Conservation (phyloP, 768 basidiomycete genomes). For the Crepidotus variabilis region DNA sequence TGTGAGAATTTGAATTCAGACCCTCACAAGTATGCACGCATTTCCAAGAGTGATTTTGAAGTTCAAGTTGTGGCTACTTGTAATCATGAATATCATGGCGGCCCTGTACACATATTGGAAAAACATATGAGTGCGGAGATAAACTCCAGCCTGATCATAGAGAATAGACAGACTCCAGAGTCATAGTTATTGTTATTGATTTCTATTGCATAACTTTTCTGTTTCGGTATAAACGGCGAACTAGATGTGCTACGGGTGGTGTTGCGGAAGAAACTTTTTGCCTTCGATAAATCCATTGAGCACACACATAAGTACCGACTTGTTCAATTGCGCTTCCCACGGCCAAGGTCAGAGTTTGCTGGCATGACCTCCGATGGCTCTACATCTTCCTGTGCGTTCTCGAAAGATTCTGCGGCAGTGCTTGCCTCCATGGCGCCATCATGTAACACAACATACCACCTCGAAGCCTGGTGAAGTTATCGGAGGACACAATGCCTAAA, state of each 20-base stretch:
- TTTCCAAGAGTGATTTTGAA: constrained; percentile 19
- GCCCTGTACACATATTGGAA: constrained; percentile 7
- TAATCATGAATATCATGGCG: constrained; percentile 14
- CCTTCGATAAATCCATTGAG: constrained; percentile 4
- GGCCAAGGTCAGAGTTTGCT: too few relatives aligned
- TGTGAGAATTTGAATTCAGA: neutral
- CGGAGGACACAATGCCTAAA: too few relatives aligned
- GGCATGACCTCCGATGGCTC: too few relatives aligned
- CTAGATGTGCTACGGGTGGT: constrained; percentile 10
- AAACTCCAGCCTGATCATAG: constrained; percentile 13
- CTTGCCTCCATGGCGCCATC: too few relatives aligned
- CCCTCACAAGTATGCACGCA: constrained; percentile 9
- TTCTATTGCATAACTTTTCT: constrained; percentile 4
- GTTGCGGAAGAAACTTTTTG: constrained; percentile 12
- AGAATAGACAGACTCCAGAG: constrained; percentile 17
- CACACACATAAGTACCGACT: neutral
- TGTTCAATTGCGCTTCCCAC: too few relatives aligned
- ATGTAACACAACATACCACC: too few relatives aligned
- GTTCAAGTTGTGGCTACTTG: constrained; percentile 8
- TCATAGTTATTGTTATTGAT: constrained; percentile 11
- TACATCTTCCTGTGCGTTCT: too few relatives aligned
- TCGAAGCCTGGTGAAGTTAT: too few relatives aligned
- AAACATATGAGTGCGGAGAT: neutral
- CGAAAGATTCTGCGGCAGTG: too few relatives aligned
- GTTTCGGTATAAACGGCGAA: constrained; percentile 13